Evolutionary conservation across 2,329 filamentous ascomycete species (phyloP).

Genomic region (Penicillium sp.): DNA sequence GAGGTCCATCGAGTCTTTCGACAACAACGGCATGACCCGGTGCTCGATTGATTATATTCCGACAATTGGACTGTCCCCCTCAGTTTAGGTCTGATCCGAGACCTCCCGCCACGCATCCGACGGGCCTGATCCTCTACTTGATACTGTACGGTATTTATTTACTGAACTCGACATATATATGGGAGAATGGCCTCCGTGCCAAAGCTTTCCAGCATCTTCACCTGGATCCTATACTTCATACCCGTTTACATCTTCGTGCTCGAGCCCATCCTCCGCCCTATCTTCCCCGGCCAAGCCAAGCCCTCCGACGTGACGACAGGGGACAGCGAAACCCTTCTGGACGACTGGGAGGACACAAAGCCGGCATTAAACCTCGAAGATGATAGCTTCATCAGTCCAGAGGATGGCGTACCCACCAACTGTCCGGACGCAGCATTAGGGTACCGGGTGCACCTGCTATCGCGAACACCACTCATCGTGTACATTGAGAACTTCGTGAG

Average conservation of each 20-base stretch:
- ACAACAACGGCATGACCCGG: constrained; percentile 9
- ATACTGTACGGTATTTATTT: constrained; percentile 3
- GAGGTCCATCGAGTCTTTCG: neutral
- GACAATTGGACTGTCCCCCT: neutral
- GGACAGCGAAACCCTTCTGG: constrained; percentile 3
- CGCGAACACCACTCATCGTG: constrained; percentile 52
- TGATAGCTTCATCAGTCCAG: constrained; percentile 33
- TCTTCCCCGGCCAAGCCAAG: constrained; percentile 16
- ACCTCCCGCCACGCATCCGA: constrained; percentile 1
- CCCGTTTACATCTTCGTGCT: constrained; percentile 37
- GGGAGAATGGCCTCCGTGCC: constrained; percentile 23
- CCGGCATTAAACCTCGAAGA: constrained; percentile 26
- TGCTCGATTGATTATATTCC: neutral
- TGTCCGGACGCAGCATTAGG: constrained; percentile 25
- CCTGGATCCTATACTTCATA: constrained; percentile 35
- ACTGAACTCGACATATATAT: neutral
- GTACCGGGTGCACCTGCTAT: constrained; percentile 48
- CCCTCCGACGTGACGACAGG: constrained; percentile 6
- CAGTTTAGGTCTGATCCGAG: neutral
- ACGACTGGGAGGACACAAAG: constrained; percentile 11
- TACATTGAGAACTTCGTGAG: constrained; percentile 56
- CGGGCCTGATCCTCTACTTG: neutral
- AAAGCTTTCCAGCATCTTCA: constrained; percentile 31
- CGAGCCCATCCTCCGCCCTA: constrained; percentile 29
- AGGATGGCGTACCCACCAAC: constrained; percentile 27